Evolutionary conservation across 2,329 filamentous ascomycete genomes (phyloP), one percentile per base, ranked within the genome.

Genomic region (Chaetomiaceae sp.): DNA sequence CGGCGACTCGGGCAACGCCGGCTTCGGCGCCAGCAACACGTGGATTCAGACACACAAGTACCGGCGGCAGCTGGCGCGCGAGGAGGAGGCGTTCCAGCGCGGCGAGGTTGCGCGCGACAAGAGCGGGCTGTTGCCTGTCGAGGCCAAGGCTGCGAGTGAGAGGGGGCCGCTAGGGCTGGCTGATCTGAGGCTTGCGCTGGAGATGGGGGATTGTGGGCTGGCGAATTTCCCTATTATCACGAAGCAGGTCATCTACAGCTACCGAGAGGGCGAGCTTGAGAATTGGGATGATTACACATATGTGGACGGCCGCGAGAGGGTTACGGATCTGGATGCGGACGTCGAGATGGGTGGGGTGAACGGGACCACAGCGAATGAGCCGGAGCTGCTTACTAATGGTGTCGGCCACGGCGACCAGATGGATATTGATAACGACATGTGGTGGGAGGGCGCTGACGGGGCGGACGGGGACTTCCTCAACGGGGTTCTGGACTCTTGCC

Each of bases 41-140:
- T 89, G 87, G 76, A 82, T 96, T 54, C 86, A 91, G 67, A 95
- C 90, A 2, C 81, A 85, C 61, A 85, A 83, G 54, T 96, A 92
- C 70, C 83, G 83, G 59, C 79, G 81, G 54, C 88, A 89, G 66
- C 76, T 96, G 11, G 82, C 83, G 51, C 76, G 77, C 43, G 91
- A 96, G 68, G 91, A 96, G 66, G 80, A 86, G 39, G 80, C 83
- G 0, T 84, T 82, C 23, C 79, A 83, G 37, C 78, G 83, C n/a
- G 90, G 91, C 4, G 88, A 91, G 62, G 68, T 95, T 1, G 75
- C 80, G 17, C 80, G 89, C 60, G 88, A 91, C 54, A 85, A 87
- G 55, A 85, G 81, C 44, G 91, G 91, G 1, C 71, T 95, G 25
- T 72, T 96, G 6, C 92, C 91, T 0, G 74, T 91, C 33, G 91